phyloP scores from a whole-genome alignment of 306 rosid genomes.

The Trifolium dubium region DNA sequence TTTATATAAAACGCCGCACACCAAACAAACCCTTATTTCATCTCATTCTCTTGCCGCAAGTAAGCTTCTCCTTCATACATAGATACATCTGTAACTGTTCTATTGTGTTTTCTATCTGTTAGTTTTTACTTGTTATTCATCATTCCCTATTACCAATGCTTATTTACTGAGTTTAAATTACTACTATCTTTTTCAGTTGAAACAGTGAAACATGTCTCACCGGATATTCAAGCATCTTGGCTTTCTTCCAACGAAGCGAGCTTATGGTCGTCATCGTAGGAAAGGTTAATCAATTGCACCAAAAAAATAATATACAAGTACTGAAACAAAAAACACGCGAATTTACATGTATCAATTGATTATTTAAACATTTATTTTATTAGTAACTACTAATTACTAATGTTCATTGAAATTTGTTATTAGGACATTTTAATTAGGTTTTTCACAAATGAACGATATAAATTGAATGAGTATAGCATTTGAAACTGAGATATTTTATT shows the following conservation, averaged over 20 bases:
- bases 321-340: no score
- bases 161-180: no score
- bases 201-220: conserved; percentile 64
- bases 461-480: not conserved
- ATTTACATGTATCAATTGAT: no score
- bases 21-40: not conserved
- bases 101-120: no score
- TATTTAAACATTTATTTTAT: no score
- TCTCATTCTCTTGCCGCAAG: not conserved
- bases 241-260: conserved; percentile 84
- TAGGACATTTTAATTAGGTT: not conserved
- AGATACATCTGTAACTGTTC: no score
- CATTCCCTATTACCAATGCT: no score
- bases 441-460: no score
- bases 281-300: conserved; percentile 52
- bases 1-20: not conserved
- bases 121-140: no score
- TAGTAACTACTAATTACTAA: no score
- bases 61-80: not conserved
- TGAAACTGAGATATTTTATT: not conserved
- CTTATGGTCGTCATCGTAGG: conserved; percentile 70
- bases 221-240: conserved; percentile 88
- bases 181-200: not conserved
- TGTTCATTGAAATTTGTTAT: not conserved
- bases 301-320: no score